Percentiles rank a stretch among this genome's conserved stretches.
These are phyloP conservation scores for Lipomyces kockii DNA, from an alignment of 805 yeast genomes.

Conservation along the genomic window DNA sequence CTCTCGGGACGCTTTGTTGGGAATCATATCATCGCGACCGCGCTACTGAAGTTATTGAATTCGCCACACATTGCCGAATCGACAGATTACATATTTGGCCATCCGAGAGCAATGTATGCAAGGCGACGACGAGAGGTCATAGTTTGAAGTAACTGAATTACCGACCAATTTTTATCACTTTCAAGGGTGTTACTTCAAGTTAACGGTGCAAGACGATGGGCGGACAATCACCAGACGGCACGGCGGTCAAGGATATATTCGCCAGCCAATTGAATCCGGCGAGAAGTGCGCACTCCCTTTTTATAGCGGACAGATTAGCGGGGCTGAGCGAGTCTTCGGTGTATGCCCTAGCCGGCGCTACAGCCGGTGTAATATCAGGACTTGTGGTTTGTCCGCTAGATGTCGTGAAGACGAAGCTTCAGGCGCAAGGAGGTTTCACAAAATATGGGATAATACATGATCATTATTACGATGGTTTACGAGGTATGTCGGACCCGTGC, in stretches of 20 bases:
- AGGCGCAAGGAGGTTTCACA: conserved; percentile 76
- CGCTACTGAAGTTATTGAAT: neutral
- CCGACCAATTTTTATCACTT: neutral
- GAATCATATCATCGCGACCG: neutral
- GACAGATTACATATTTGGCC: neutral
- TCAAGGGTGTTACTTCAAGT: neutral
- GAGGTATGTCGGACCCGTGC: conserved; percentile 14
- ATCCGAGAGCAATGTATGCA: neutral
- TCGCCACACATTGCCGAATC: neutral
- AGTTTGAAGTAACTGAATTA: neutral
- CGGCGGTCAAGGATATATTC: neutral
- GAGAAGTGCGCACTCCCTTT: neutral
- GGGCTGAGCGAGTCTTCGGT: conserved; percentile 18
- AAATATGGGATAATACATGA: conserved; percentile 23
- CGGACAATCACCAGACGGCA: neutral
- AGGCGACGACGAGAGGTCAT: neutral
- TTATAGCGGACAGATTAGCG: neutral
- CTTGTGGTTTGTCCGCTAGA: conserved; percentile 92
- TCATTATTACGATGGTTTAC: conserved; percentile 30
- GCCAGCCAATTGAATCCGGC: conserved; percentile 7
- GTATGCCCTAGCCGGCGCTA: conserved; percentile 85
- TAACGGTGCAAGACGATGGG: neutral
- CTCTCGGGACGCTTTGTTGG: neutral
- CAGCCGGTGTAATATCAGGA: conserved; percentile 92
- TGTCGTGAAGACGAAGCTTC: conserved; percentile 91